A percentile compares a stretch with the other conserved stretches of the same genome.
Conservation (phyloP, 2,329 filamentous ascomycete species). For the Arthrinium puccinioides region DNA sequence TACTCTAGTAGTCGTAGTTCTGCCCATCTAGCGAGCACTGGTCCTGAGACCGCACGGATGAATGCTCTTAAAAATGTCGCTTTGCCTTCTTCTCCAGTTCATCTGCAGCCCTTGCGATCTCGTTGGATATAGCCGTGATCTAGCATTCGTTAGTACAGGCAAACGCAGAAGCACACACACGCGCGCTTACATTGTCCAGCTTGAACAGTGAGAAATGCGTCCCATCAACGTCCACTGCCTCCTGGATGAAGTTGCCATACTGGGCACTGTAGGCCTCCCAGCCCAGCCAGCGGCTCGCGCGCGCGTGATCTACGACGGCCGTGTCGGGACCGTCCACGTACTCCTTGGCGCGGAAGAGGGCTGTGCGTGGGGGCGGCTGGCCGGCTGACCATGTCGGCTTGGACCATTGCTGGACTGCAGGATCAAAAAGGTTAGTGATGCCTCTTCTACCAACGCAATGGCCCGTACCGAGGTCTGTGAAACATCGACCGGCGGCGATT, state of each 20-base stretch:
- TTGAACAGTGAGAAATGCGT: constrained; percentile 38
- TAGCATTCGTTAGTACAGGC: constrained; percentile 4
- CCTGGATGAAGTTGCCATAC: constrained; percentile 32
- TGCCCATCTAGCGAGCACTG: background rate
- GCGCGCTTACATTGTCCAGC: constrained; percentile 17
- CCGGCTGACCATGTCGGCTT: constrained; percentile 16
- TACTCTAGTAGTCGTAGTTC: background rate
- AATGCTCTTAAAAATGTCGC: constrained; percentile 25
- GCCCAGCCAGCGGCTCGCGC: constrained; percentile 34
- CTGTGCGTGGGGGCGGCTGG: constrained; percentile 26
- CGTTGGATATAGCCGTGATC: constrained; percentile 16
- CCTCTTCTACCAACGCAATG: too few species aligned
- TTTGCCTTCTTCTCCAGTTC: constrained; percentile 22
- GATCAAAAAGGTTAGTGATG: background rate
- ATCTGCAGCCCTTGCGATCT: constrained; percentile 18
- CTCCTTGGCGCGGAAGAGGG: constrained; percentile 39
- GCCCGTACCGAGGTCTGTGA: too few species aligned
- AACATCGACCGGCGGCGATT: too few species aligned
- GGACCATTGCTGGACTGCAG: constrained; percentile 13
- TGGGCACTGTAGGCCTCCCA: constrained; percentile 36
- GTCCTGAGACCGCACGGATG: background rate
- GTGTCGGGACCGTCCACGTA: constrained; percentile 25
- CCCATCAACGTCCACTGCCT: constrained; percentile 40
- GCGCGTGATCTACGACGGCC: constrained; percentile 34
- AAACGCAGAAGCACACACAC: background rate